A percentile compares a stretch with the other conserved stretches of the same genome.
Conservation (phyloP, 2,329 filamentous ascomycete genomes). For the Kalaharituber pfeilii region DNA sequence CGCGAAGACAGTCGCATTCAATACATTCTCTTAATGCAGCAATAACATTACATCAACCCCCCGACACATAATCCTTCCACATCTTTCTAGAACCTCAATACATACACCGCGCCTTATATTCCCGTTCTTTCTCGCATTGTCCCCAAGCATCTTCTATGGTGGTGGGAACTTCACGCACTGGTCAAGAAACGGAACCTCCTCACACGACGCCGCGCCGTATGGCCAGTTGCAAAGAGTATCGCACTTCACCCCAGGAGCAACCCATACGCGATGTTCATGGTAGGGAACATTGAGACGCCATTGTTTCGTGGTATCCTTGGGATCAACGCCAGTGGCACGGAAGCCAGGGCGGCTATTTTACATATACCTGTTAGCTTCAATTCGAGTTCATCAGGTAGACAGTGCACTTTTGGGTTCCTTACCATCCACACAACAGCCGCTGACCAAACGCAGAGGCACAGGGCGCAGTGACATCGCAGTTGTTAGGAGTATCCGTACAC, state of each 20-base stretch:
- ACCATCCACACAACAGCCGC: not conserved
- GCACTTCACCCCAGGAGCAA: not conserved
- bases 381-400: not conserved
- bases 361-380: too few species aligned
- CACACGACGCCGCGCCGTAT: not conserved
- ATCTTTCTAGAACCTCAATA: too few species aligned
- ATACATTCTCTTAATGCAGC: too few species aligned
- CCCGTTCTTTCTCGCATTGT: too few species aligned
- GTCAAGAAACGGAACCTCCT: not conserved
- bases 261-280: not conserved
- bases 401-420: not conserved
- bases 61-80: too few species aligned
- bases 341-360: not conserved
- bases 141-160: too few species aligned
- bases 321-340: not conserved
- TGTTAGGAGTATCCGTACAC: not conserved
- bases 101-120: too few species aligned
- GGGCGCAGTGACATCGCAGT: not conserved
- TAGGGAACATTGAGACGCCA: not conserved
- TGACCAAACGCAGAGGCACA: not conserved
- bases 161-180: not conserved
- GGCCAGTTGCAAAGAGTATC: not conserved
- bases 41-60: too few species aligned
- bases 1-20: too few species aligned
- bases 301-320: not conserved